Percentiles rank a stretch among this genome's conserved stretches.
phyloP scores from a whole-genome alignment of 2,329 filamentous ascomycete species.

The Akanthomyces dipterigenus region DNA sequence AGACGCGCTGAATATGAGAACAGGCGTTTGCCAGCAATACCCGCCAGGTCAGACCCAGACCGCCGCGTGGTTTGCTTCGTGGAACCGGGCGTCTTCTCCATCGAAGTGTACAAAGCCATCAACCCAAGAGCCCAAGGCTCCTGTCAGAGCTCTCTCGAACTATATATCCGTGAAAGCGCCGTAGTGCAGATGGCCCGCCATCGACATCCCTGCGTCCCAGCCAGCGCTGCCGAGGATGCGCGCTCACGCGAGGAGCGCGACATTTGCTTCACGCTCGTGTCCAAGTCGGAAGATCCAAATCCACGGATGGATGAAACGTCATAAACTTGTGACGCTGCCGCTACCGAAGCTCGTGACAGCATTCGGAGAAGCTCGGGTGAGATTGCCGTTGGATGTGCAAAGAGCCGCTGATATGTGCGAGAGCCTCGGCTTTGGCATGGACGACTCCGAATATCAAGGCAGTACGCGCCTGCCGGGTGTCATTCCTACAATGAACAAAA shows the following conservation, averaged over 20 bases:
- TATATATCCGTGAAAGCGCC: neutral
- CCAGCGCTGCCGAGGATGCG: neutral
- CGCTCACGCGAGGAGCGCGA: neutral
- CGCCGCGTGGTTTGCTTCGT: neutral
- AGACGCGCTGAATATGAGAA: neutral
- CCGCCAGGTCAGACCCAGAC: neutral
- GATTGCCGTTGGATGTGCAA: neutral
- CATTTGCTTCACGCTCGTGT: neutral
- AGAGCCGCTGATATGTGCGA: neutral
- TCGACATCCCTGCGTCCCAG: neutral
- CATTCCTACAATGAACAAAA: neutral
- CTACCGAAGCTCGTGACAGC: neutral
- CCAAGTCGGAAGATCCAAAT: neutral
- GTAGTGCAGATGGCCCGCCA: neutral
- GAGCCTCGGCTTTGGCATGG: neutral
- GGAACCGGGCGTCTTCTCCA: neutral
- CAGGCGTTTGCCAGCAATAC: neutral
- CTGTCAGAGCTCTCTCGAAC: neutral
- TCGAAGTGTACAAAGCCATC: neutral
- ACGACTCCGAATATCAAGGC: neutral
- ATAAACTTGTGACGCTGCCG: neutral
- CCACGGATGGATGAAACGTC: neutral
- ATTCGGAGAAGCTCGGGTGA: neutral
- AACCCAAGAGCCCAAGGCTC: neutral
- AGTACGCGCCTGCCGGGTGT: neutral